Base-by-base conservation (phyloP, 331 rosid species). In the Malus hybrid region DNA sequence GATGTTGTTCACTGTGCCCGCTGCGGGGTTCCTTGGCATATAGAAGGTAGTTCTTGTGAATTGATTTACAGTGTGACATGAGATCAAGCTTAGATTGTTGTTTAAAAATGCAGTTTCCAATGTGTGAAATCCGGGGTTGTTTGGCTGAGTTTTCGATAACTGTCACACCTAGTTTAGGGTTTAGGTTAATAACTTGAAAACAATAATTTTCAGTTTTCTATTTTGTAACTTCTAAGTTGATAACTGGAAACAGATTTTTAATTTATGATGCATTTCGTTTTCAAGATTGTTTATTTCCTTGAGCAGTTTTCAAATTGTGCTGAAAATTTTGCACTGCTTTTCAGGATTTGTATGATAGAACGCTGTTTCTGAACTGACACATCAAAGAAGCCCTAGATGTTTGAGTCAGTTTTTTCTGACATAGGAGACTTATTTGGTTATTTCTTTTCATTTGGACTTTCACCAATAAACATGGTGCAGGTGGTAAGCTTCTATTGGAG, bases 11-110 rank as follows among this genome's bases (percentile, higher is more conserved):
- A 95, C 62, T 95, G 99, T 86, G 97, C 97, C 36, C 95, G 99
- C 36, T 95, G 99, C 82, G 85, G 99, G 78, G 99, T 95, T 77
- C 99, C 99, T 6, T 95, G 99, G 99, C 99, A 95, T 76, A 83
- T 92, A 66, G 99, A 95, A 90, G 99, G 99, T 95, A 90, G 54
- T 66, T 22, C 77, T 63, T 63, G 22, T 67, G 65, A 55, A 62
- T 74, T 39, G 60, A 68, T 61, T 34, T 70, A 57, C 46, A 31
- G 36, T 61, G 24, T 72, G 74, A 64, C 71, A 57, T 67, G 59
- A 71, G 65, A 73, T 82, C 27, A 48, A 59, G 84, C 32, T 75
- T 80, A 69, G 44, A 39, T 66, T 80, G 7, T 31, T 83, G 69
- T 76, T n/a, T 46, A 39, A 36, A 34, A 39, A 15, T 48, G 12